Evolutionary conservation across 352 stramenopile genomes (phyloP), one percentile per base, ranked within the genome.

Genomic region (Phytopythium vexans): DNA sequence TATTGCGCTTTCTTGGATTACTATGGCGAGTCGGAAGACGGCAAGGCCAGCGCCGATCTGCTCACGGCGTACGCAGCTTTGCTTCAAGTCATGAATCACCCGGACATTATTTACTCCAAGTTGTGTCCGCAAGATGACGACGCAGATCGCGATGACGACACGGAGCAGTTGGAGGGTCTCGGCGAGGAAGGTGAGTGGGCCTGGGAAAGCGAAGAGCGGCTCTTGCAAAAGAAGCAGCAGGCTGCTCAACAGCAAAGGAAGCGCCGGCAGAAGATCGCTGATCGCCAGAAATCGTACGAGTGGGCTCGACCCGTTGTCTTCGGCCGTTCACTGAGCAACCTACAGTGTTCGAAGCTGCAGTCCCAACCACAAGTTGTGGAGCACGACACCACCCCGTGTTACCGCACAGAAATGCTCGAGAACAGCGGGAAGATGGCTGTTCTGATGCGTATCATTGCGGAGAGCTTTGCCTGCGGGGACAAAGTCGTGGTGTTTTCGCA

Each of bases 401-500:
- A 92, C 54, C 54, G 64, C 31, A 70, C 76, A 4, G 58, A 76
- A 47, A 60, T 86, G 10, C 49, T 84, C 2, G 79, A 83, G 53
- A 77, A 92, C 58, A 94, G 84, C 59, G 82, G 81, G 8, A 94
- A 94, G 49, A 92, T 94, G 80, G 75, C 66, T 1, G 67, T 92
- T 39, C 63, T 94, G 34, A 72, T 94, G 66, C 60, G 58, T 14
- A 88, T 94, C 38, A 66, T 94, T 36, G 60, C 88, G 49, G 70
- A 91, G 46, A 91, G 81, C 51, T 88, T 88, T 34, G 55, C 67
- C 4, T 74, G 75, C 27, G 82, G 77, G 12, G 88, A 96, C 45
- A 95, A 94, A 48, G 74, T 95, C 11, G 80, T 94, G 14, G 80
- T 96, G 7, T 96, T 96, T 48, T 95, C 86, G 6, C 88, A 96